Percentiles rank a stretch among this genome's conserved stretches.
Evolutionary conservation across 148 eudicot species (phyloP).

Genomic region (Rhododendron ferrugineum): DNA sequence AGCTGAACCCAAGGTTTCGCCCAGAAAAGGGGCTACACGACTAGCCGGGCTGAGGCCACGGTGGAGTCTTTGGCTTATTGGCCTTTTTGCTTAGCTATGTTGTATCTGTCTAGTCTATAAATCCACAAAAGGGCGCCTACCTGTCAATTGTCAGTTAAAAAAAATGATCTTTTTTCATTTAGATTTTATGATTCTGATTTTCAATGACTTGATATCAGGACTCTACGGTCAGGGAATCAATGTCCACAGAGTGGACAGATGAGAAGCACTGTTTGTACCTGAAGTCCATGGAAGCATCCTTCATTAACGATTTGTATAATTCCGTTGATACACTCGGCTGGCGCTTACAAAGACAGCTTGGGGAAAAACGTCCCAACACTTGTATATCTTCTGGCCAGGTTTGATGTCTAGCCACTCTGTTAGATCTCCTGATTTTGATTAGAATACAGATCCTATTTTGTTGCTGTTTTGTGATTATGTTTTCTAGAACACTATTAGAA

Average conservation of each 20-base stretch:
- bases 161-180: background rate
- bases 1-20: background rate
- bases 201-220: slow-evolving; percentile 32
- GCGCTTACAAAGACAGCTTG: slow-evolving; percentile 19
- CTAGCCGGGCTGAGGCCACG: background rate
- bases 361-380: slow-evolving; percentile 17
- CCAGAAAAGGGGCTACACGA: background rate
- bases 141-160: background rate
- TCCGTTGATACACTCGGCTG: slow-evolving; percentile 43
- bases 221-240: slow-evolving; percentile 21
- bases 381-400: slow-evolving; percentile 46
- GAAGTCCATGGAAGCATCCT: slow-evolving; percentile 81
- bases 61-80: background rate
- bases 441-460: background rate
- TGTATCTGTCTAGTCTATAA: background rate
- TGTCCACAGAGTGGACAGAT: slow-evolving; percentile 68
- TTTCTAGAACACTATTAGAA: background rate
- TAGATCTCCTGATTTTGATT: background rate
- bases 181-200: background rate
- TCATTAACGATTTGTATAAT: slow-evolving; percentile 63
- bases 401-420: background rate
- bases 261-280: slow-evolving; percentile 84
- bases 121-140: background rate
- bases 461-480: background rate
- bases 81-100: background rate